phyloP scores from a whole-genome alignment of 1,284 basidiomycete species.

The Ganoderma lucidum region DNA sequence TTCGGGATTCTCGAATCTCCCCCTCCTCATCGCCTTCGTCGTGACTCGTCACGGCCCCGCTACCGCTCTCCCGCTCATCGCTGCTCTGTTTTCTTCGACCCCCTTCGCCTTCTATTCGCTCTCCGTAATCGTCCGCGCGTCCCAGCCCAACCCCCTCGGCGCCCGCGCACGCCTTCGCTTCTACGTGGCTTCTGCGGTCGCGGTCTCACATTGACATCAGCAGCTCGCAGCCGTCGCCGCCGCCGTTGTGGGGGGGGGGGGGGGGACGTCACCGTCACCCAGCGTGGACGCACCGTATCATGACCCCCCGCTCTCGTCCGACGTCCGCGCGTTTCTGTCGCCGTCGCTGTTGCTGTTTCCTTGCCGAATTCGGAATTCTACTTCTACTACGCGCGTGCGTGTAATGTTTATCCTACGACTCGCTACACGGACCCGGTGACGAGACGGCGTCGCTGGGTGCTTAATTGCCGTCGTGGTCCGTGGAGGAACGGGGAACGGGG shows the following conservation, averaged over 20 bases:
- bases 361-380: not conserved
- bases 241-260: too few species aligned
- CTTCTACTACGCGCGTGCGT: not conserved
- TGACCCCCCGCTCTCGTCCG: not conserved
- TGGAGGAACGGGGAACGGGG: not conserved
- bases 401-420: not conserved
- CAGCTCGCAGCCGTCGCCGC: not conserved
- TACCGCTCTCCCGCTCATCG: not conserved
- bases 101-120: constrained; percentile 1
- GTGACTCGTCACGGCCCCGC: not conserved
- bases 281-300: not conserved
- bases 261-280: too few species aligned
- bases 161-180: not conserved
- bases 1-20: not conserved
- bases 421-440: not conserved
- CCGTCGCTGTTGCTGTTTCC: too few species aligned
- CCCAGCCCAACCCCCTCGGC: not conserved
- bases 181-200: not conserved
- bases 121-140: constrained; percentile 20
- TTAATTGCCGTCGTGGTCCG: not conserved
- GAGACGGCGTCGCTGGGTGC: not conserved
- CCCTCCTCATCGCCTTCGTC: not conserved
- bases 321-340: not conserved
- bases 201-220: not conserved
- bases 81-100: not conserved